A percentile compares a stretch with the other conserved stretches of the same genome.
phyloP scores from a whole-genome alignment of 305 asterid genomes.

The Plantago coronopus region DNA sequence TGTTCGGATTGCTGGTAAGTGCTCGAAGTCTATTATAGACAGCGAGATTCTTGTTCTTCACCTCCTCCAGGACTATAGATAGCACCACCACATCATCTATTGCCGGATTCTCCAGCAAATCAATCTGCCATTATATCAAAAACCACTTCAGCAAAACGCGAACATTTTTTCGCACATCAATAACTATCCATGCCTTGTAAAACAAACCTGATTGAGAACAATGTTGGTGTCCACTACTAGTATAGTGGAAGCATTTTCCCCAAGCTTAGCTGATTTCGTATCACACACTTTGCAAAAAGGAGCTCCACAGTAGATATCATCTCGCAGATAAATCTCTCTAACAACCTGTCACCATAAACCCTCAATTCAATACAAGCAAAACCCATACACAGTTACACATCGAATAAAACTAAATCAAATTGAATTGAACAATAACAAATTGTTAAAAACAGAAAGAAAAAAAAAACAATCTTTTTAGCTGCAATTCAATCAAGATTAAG shows the following conservation, averaged over 20 bases:
- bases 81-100: conserved; percentile 90
- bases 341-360: conserved; percentile 54
- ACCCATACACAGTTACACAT: no score
- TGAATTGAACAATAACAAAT: no score
- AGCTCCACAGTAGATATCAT: conserved; percentile 87
- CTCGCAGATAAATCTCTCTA: conserved; percentile 86
- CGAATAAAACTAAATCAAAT: no score
- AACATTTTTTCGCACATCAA: no score
- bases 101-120: conserved; percentile 87
- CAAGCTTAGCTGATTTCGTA: conserved; percentile 50
- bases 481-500: no score
- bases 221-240: conserved; percentile 81
- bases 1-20: conserved; percentile 58
- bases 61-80: conserved; percentile 86
- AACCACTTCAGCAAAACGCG: no score
- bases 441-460: no score
- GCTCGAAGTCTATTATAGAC: conserved; percentile 86
- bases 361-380: conserved; percentile 11
- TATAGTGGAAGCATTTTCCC: conserved; percentile 44
- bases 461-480: no score
- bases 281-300: conserved; percentile 71
- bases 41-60: conserved; percentile 75
- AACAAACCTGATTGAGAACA: conserved; percentile 95
- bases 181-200: no score
- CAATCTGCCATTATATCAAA: no score